Evolutionary conservation across 441 rosid species (phyloP), one percentile per base, ranked within the genome.

Genomic region (Jatropha podagrica): DNA sequence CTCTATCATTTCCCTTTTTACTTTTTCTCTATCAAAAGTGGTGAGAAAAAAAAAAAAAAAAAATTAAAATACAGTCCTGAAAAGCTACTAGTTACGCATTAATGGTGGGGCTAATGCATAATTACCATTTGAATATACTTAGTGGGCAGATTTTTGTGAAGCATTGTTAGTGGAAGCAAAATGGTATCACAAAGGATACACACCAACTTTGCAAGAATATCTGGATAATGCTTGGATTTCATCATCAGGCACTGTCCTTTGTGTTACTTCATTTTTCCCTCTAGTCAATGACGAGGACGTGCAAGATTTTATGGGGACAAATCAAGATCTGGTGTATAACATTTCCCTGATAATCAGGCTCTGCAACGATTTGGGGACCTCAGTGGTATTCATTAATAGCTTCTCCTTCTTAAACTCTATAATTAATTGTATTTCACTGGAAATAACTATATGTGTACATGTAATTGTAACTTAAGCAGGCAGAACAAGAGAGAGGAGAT

Each of bases 71-170:
- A 2, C 32, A 1, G 32, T 2, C 2, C 32, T 32, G 32, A 32
- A 32, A 32, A 32, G 32, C 32, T 32, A 32, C 14, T 48, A 2
- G 9, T 48, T 48, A 48, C 1, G 1, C 9, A 9, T 9, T 14
- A 48, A 11, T 48, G 15, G 3, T 48, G 51, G 10, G 61, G 61
- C 23, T 7, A 7, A 13, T 27, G n/a, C 0, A 0, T 38, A 15
- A 0, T n/a, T 18, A 4, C 1, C 10, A 4, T 27, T 27, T 26
- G 32, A 37, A 54, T 27, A 27, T 12, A 23, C 7, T 68, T 18
- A 88, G 89, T 88, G 92, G 90, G 68, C 78, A 69, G 88, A 82
- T 7, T 85, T 85, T 64, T 88, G 88, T 70, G 64, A 84, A 52
- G 70, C 89, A 13, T 38, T 87, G 54, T 73, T 84, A 7, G 76